These are phyloP conservation scores for Pseudoscleropodium purum DNA, from an alignment of 225 moss, liverwort and hornwort species.

Conservation along the genomic window DNA sequence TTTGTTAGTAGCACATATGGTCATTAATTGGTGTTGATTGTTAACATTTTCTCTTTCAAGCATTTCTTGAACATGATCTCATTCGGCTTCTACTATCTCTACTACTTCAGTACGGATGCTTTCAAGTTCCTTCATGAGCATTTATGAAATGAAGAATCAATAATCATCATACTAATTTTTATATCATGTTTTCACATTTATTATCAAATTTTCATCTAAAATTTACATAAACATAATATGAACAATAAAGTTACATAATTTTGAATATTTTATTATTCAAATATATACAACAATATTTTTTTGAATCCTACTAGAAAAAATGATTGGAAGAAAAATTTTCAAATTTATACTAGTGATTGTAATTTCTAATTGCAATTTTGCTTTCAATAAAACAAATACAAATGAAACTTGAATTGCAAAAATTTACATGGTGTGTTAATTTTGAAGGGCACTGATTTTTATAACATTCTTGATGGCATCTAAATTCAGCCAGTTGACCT, in stretches of 20 bases:
- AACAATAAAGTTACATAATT: not conserved
- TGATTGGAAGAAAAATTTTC: not conserved
- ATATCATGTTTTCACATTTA: too few relatives aligned
- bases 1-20: conserved; percentile 45
- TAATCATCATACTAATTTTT: not conserved
- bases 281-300: too few relatives aligned
- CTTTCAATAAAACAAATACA: too few relatives aligned
- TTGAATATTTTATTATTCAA: too few relatives aligned
- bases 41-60: conserved; percentile 46
- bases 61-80: conserved; percentile 29
- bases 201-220: not conserved
- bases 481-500: conserved; percentile 47
- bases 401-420: not conserved
- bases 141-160: conserved; percentile 1
- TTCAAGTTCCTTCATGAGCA: conserved; percentile 48
- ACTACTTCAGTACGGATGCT: conserved; percentile 37
- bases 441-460: not conserved
- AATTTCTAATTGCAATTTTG: not conserved
- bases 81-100: conserved; percentile 42
- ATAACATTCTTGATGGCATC: conserved; percentile 33
- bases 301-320: too few relatives aligned
- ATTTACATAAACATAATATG: not conserved
- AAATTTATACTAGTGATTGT: not conserved
- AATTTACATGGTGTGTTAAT: conserved; percentile 2
- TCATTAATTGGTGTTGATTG: conserved; percentile 46